Percentiles rank a stretch among this genome's conserved stretches.
Evolutionary conservation across 352 stramenopile genomes (phyloP).

Genomic region (Globisporangium barbulae): DNA sequence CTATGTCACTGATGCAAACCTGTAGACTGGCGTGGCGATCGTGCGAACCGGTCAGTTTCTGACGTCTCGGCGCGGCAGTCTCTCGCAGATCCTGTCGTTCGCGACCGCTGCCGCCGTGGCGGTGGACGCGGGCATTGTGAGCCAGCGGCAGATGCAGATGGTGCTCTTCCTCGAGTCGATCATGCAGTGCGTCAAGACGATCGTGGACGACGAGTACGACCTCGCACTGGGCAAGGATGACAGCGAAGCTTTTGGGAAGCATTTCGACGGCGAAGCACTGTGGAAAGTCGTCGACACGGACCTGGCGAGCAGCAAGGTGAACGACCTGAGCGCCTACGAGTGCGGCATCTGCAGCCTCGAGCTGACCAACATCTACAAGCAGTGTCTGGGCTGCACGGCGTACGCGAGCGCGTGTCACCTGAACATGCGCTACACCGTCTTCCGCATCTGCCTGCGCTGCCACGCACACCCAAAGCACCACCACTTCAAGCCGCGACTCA

Average conservation of each 20-base stretch:
- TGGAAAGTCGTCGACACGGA: slow-evolving; percentile 69
- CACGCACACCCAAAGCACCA: slow-evolving; percentile 69
- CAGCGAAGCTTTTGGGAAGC: slow-evolving; percentile 66
- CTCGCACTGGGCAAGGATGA: slow-evolving; percentile 60
- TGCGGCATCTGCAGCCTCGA: slow-evolving; percentile 69
- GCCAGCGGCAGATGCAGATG: slow-evolving; percentile 76
- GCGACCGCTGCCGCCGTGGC: slow-evolving; percentile 24
- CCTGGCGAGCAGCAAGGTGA: slow-evolving; percentile 22
- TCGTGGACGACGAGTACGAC: slow-evolving; percentile 75
- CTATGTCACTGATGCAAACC: neutral
- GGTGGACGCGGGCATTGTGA: slow-evolving; percentile 52
- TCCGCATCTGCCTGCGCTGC: slow-evolving; percentile 71
- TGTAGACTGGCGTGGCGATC: slow-evolving; percentile 54
- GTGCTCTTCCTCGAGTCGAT: slow-evolving; percentile 80
- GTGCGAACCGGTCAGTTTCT: slow-evolving; percentile 75
- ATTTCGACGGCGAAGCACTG: slow-evolving; percentile 73
- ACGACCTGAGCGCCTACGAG: slow-evolving; percentile 39
- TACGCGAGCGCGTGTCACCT: slow-evolving; percentile 51
- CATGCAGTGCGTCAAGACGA: slow-evolving; percentile 66
- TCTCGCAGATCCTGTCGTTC: slow-evolving; percentile 51
- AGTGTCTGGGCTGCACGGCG: slow-evolving; percentile 74
- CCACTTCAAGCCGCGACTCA: slow-evolving; percentile 61
- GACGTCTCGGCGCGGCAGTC: slow-evolving; percentile 34
- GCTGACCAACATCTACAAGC: slow-evolving; percentile 85
- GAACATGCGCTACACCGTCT: slow-evolving; percentile 65